A percentile compares a stretch with the other conserved stretches of the same genome.
These are phyloP conservation scores for Quercus gilva DNA, from an alignment of 306 rosid species.

Conservation along the genomic window DNA sequence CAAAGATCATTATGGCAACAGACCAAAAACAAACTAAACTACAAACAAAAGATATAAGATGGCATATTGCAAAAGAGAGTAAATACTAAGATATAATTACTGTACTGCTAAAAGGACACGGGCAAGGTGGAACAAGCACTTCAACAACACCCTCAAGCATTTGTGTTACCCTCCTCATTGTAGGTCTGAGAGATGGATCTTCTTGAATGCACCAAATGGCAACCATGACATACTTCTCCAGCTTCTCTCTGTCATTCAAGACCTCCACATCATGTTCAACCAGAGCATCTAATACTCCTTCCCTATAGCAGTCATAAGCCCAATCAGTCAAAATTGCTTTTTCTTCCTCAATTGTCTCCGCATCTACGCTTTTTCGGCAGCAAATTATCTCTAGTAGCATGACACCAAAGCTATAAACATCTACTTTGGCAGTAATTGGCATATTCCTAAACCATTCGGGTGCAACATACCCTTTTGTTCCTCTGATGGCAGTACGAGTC, in stretches of 20 bases:
- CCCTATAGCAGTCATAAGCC: slow-evolving; percentile 35
- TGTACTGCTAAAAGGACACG: background rate
- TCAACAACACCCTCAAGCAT: slow-evolving; percentile 26
- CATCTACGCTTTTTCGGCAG: slow-evolving; percentile 24
- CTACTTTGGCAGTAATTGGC: slow-evolving; percentile 21
- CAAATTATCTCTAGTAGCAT: slow-evolving; percentile 23
- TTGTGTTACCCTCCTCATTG: slow-evolving; percentile 16
- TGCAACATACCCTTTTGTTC: slow-evolving; percentile 34
- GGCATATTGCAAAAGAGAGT: too few relatives aligned
- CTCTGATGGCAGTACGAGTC: background rate
- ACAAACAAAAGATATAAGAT: too few relatives aligned
- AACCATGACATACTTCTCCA: slow-evolving; percentile 28
- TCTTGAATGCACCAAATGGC: slow-evolving; percentile 33
- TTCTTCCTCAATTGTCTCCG: slow-evolving; percentile 9
- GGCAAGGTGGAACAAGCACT: slow-evolving; percentile 14
- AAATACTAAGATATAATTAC: too few relatives aligned
- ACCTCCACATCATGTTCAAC: slow-evolving; percentile 18
- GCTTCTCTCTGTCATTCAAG: background rate
- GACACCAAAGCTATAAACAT: slow-evolving; percentile 30
- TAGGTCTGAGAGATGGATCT: slow-evolving; percentile 9
- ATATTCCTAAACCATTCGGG: slow-evolving; percentile 23
- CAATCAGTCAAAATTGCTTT: slow-evolving; percentile 25
- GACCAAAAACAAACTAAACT: too few relatives aligned
- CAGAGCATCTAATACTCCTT: slow-evolving; percentile 13
- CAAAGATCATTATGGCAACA: too few relatives aligned